These are phyloP conservation scores for Prunus salicina DNA, from an alignment of 306 rosid species.

Conservation along the genomic window DNA sequence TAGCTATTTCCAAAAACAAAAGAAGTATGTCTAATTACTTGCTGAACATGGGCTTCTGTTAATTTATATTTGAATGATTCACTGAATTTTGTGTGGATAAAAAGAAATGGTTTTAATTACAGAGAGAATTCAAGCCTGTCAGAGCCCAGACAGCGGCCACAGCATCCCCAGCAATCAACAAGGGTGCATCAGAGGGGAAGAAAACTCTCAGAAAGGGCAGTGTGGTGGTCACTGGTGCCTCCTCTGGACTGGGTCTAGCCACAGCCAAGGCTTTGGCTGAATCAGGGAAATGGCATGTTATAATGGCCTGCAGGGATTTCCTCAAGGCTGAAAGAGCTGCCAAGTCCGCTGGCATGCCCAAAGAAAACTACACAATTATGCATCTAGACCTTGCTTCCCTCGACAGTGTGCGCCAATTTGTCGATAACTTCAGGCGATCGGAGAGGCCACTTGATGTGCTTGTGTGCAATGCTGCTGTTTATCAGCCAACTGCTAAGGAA, in stretches of 20 bases:
- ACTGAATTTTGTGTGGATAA: background rate
- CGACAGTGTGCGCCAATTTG: conserved; percentile 91
- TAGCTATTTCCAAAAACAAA: background rate
- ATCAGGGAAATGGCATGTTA: conserved; percentile 93
- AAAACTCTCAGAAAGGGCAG: conserved; percentile 86
- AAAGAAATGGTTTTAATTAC: conserved; percentile 1
- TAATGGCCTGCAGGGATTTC: conserved; percentile 99
- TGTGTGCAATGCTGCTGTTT: conserved; percentile 96
- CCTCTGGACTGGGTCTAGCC: conserved; percentile 95
- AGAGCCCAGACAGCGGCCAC: conserved; percentile 71
- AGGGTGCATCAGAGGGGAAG: conserved; percentile 68
- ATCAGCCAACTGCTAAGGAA: conserved; percentile 90
- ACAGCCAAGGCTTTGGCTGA: conserved; percentile 96
- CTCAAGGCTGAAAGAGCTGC: conserved; percentile 98
- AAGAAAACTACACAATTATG: conserved; percentile 85
- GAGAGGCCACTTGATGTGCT: conserved; percentile 75
- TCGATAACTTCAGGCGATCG: conserved; percentile 60
- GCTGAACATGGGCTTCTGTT: background rate
- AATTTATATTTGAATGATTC: too few relatives aligned
- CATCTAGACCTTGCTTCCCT: conserved; percentile 95
- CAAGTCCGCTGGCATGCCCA: conserved; percentile 75
- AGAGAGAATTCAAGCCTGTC: conserved; percentile 57
- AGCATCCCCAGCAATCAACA: conserved; percentile 55
- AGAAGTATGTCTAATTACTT: background rate
- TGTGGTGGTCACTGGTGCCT: conserved; percentile 90